Evolutionary conservation across 78 protist species (phyloP).

Genomic region (Dictyostelium capitatum): DNA sequence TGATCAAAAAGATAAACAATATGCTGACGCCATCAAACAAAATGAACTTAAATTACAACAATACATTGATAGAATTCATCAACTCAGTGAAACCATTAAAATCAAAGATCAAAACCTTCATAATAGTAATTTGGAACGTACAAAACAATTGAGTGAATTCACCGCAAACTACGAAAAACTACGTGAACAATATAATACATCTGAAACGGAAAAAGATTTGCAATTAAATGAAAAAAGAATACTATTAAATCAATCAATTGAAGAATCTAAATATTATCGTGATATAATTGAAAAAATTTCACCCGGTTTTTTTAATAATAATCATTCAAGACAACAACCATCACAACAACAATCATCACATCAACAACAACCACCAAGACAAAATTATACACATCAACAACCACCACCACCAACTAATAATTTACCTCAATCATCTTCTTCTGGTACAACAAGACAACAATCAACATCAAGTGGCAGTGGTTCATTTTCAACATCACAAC

Average conservation of each 20-base stretch:
- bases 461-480: background rate
- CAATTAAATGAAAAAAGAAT: background rate
- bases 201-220: background rate
- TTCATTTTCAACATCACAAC: background rate
- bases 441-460: background rate
- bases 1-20: background rate
- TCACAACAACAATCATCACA: background rate
- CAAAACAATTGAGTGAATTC: background rate
- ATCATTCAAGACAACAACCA: background rate
- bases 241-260: background rate
- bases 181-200: background rate
- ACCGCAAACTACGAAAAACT: background rate
- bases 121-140: background rate
- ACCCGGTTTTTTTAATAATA: constrained; percentile 13
- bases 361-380: background rate
- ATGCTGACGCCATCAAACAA: background rate
- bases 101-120: background rate
- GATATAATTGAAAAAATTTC: background rate
- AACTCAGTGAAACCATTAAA: background rate
- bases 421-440: background rate
- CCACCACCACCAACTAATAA: background rate
- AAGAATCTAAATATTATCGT: background rate
- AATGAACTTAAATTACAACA: background rate
- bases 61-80: background rate
- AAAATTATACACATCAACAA: background rate